These are phyloP conservation scores for Venturia nashicola DNA, from an alignment of 2,329 filamentous ascomycete genomes.

Conservation along the genomic window DNA sequence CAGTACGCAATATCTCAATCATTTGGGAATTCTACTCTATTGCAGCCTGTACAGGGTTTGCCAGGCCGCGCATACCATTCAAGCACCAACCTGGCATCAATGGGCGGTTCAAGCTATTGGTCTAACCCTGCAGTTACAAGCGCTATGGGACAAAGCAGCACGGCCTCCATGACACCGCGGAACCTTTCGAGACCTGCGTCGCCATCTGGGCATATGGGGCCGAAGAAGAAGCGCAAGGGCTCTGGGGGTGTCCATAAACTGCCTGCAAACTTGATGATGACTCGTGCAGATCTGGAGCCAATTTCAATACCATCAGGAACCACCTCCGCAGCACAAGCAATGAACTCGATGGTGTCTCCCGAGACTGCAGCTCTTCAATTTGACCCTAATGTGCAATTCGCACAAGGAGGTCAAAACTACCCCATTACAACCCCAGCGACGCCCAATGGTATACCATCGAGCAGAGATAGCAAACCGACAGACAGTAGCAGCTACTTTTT, in stretches of 20 bases:
- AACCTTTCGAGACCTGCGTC: conserved; percentile 64
- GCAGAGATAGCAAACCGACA: conserved; percentile 36
- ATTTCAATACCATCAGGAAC: conserved; percentile 3
- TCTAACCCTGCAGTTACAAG: not conserved
- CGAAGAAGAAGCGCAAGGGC: conserved; percentile 73
- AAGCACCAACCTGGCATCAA: conserved; percentile 5
- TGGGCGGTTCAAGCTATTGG: conserved; percentile 1
- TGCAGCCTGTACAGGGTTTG: conserved; percentile 14
- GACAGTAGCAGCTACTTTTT: conserved; percentile 49
- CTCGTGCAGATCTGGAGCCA: conserved; percentile 37
- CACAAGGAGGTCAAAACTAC: conserved; percentile 17
- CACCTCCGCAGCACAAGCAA: not conserved
- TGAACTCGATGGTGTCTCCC: conserved; percentile 9
- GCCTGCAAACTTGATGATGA: conserved; percentile 69
- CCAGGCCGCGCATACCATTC: conserved; percentile 8
- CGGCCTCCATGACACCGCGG: conserved; percentile 42
- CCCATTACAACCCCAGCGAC: conserved; percentile 53
- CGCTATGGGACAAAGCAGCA: conserved; percentile 19
- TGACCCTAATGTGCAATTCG: conserved; percentile 2
- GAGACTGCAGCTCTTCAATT: conserved; percentile 9
- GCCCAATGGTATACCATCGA: conserved; percentile 47
- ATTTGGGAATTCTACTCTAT: conserved; percentile 17
- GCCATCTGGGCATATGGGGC: conserved; percentile 51
- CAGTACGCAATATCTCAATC: conserved; percentile 48
- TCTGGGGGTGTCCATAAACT: conserved; percentile 43